Percentiles rank a stretch among this genome's conserved stretches.
These are phyloP conservation scores for Rubus idaeus DNA, from an alignment of 306 rosid species.

Conservation along the genomic window DNA sequence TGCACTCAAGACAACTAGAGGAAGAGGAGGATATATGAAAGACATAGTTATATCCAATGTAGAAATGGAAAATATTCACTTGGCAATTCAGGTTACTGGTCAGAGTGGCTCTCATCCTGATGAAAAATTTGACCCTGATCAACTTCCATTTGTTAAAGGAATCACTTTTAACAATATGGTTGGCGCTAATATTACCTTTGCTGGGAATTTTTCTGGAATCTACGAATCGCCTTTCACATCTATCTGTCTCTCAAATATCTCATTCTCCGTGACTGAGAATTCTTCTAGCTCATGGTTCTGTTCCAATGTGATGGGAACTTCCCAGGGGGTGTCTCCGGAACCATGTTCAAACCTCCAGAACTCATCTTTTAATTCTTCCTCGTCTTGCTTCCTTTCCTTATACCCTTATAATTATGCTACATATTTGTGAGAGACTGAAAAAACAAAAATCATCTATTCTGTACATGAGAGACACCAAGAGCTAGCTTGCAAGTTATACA, in stretches of 20 bases:
- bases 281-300: constrained; percentile 53
- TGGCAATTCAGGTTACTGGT: constrained; percentile 46
- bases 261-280: constrained; percentile 33
- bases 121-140: constrained; percentile 54
- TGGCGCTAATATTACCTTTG: constrained; percentile 42
- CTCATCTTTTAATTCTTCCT: constrained; percentile 25
- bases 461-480: constrained; percentile 45
- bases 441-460: constrained; percentile 35
- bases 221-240: constrained; percentile 38
- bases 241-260: constrained; percentile 51
- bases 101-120: constrained; percentile 58
- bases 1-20: constrained; percentile 51
- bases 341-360: constrained; percentile 48
- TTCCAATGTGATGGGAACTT: constrained; percentile 42
- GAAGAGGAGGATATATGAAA: constrained; percentile 65
- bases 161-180: constrained; percentile 44
- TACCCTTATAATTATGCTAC: constrained; percentile 26
- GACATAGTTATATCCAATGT: constrained; percentile 38
- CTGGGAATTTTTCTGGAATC: constrained; percentile 61
- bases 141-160: constrained; percentile 40
- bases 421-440: constrained; percentile 29
- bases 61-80: constrained; percentile 32
- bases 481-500: constrained; percentile 34
- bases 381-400: constrained; percentile 30
- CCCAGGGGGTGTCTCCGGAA: constrained; percentile 40